These are phyloP conservation scores for Xylaria sp. DNA, from an alignment of 2,329 filamentous ascomycete species.

Conservation along the genomic window DNA sequence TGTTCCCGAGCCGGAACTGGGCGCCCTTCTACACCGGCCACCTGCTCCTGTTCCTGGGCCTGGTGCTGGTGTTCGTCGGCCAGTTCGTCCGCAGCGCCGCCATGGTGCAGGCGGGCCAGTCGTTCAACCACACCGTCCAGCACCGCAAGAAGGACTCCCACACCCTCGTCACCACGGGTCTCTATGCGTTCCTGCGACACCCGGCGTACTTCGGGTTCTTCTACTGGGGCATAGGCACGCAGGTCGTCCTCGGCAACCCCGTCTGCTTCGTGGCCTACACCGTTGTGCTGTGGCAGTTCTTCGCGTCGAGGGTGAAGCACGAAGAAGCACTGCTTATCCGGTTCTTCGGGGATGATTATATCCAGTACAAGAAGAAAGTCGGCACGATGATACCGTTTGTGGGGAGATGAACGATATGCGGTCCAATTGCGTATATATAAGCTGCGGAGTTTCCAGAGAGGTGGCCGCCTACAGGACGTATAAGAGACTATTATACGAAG, in stretches of 20 bases:
- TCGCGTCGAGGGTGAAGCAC: conserved; percentile 69
- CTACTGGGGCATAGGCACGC: conserved; percentile 96
- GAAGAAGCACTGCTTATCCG: conserved; percentile 78
- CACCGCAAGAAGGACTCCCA: conserved; percentile 69
- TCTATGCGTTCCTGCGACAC: conserved; percentile 79
- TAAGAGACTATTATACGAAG: no score
- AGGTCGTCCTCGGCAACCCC: conserved; percentile 84
- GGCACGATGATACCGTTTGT: conserved; percentile 83
- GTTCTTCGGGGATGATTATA: conserved; percentile 86
- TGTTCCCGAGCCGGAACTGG: conserved; percentile 56
- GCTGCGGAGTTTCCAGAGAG: conserved; percentile 7
- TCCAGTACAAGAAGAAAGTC: conserved; percentile 70
- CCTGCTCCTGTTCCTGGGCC: conserved; percentile 56
- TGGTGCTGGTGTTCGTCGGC: conserved; percentile 67
- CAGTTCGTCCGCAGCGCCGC: conserved; percentile 78
- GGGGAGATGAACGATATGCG: conserved; percentile 17
- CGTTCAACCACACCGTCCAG: conserved; percentile 90
- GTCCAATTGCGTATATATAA: neutral
- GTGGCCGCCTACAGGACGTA: neutral
- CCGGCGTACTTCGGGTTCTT: conserved; percentile 98
- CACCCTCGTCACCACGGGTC: conserved; percentile 76
- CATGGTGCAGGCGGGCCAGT: conserved; percentile 86
- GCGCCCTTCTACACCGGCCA: conserved; percentile 48
- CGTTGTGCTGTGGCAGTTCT: conserved; percentile 83
- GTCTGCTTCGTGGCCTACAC: conserved; percentile 77